phyloP scores from a whole-genome alignment of 1,284 basidiomycete species.

The Microbotryum silenes-acaulis region DNA sequence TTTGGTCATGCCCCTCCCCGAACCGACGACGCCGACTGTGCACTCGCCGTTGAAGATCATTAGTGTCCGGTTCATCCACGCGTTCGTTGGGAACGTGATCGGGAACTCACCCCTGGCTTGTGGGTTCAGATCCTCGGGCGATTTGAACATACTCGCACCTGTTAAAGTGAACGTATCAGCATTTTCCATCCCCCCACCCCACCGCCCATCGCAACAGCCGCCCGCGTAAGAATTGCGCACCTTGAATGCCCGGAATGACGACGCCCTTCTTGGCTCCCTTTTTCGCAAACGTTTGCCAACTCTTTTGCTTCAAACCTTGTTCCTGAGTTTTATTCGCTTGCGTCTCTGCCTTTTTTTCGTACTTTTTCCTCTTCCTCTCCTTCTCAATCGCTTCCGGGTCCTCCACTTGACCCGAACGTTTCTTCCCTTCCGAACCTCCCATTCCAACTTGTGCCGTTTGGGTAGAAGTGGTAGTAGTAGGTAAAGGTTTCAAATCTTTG shows the following conservation, averaged over 20 bases:
- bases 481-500: slow-evolving; percentile 27
- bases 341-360: slow-evolving; percentile 75
- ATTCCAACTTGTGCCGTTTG: background rate
- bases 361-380: slow-evolving; percentile 62
- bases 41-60: slow-evolving; percentile 26
- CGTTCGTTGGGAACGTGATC: slow-evolving; percentile 9
- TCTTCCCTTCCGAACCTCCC: slow-evolving; percentile 19
- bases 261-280: slow-evolving; percentile 93
- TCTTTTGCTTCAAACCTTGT: slow-evolving; percentile 76
- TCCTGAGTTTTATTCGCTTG: slow-evolving; percentile 89
- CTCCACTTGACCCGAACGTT: slow-evolving; percentile 28
- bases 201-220: too few relatives aligned
- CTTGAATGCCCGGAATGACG: slow-evolving; percentile 54
- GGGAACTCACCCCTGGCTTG: slow-evolving; percentile 62
- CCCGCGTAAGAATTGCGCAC: slow-evolving; percentile 35
- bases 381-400: slow-evolving; percentile 30
- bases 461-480: background rate
- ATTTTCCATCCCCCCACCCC: too few relatives aligned
- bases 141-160: slow-evolving; percentile 63
- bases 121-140: slow-evolving; percentile 71
- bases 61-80: slow-evolving; percentile 16
- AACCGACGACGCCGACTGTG: slow-evolving; percentile 85
- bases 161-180: too few relatives aligned
- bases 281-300: slow-evolving; percentile 97
- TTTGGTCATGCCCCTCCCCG: slow-evolving; percentile 85